Percentiles rank a stretch among this genome's conserved stretches.
Conservation (phyloP, 495 filamentous ascomycete genomes). For the Jackrogersella minutella region DNA sequence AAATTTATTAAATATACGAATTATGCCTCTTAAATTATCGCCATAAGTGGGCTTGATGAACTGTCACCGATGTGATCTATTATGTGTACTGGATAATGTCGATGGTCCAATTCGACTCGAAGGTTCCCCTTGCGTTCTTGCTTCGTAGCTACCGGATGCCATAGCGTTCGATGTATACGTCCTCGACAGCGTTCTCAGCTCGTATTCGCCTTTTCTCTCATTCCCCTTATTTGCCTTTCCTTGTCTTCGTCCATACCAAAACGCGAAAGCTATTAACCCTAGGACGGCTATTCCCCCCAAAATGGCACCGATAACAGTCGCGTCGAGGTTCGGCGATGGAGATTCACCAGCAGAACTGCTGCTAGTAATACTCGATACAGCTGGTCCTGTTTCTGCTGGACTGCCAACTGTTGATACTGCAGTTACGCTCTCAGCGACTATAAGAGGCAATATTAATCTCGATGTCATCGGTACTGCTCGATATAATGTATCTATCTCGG, state of each 20-base stretch:
- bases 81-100: neutral
- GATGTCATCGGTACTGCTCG: slow-evolving; percentile 26
- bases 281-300: slow-evolving; percentile 17
- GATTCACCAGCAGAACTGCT: neutral
- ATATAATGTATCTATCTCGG: slow-evolving; percentile 13
- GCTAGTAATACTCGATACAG: neutral
- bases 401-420: neutral
- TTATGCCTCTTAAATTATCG: neutral
- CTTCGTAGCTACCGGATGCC: neutral
- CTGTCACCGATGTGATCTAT: neutral
- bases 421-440: neutral
- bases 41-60: neutral
- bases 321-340: neutral
- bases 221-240: neutral
- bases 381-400: neutral
- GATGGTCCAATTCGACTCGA: neutral
- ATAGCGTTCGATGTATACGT: neutral
- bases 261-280: slow-evolving; percentile 9
- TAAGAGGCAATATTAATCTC: slow-evolving; percentile 11
- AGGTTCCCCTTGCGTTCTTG: neutral
- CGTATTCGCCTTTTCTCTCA: neutral
- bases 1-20: slow-evolving; percentile 4
- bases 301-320: slow-evolving; percentile 8
- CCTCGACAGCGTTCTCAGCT: neutral
- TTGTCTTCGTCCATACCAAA: slow-evolving; percentile 18